Percentiles rank a stretch among this genome's conserved stretches.
These are phyloP conservation scores for Suillus placidus DNA, from an alignment of 768 basidiomycete genomes.

Conservation along the genomic window DNA sequence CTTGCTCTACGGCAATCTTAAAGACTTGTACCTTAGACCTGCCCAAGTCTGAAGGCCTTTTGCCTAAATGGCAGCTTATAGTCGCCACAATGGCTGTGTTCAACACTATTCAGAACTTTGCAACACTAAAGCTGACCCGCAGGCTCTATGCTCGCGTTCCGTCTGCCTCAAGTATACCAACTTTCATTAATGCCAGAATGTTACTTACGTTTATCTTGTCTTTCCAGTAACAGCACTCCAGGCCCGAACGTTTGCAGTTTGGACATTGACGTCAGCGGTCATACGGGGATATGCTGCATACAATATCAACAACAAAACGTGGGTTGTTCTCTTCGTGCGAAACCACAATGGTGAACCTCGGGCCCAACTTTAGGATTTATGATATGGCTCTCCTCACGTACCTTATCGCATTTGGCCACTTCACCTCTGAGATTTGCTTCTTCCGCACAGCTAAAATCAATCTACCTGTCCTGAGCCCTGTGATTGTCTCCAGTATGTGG, in stretches of 20 bases:
- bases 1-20: constrained; percentile 4
- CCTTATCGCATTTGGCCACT: constrained; percentile 89
- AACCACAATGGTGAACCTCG: constrained; percentile 6
- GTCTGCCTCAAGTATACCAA: constrained; percentile 38
- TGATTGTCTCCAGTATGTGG: constrained; percentile 83
- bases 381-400: constrained; percentile 88
- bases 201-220: background rate
- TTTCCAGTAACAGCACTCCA: constrained; percentile 80
- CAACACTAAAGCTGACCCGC: constrained; percentile 75
- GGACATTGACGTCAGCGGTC: constrained; percentile 86
- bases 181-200: background rate
- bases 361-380: constrained; percentile 64
- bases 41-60: constrained; percentile 65
- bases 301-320: constrained; percentile 83
- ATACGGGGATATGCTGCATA: constrained; percentile 90
- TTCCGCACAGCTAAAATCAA: constrained; percentile 74
- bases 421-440: constrained; percentile 81
- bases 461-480: constrained; percentile 64
- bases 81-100: constrained; percentile 78
- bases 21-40: constrained; percentile 45
- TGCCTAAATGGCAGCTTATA: constrained; percentile 89
- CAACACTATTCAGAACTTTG: constrained; percentile 85
- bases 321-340: constrained; percentile 32
- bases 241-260: constrained; percentile 86
- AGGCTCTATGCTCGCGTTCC: constrained; percentile 65